Base-by-base conservation (phyloP, 306 rosid genomes). In the Cucurbita maxima region DNA sequence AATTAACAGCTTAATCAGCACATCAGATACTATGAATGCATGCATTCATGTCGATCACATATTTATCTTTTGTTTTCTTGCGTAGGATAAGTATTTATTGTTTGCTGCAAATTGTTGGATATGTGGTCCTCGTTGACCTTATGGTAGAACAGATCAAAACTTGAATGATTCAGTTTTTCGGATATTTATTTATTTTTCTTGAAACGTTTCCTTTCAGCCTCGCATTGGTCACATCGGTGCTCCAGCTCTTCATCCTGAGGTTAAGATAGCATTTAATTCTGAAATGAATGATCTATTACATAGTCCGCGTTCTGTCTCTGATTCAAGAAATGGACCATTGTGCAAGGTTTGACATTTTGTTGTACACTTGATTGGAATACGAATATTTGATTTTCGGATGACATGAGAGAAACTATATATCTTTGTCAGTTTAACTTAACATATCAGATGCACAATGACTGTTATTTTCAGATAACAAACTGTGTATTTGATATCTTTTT, bases 261-360 rank as follows among this genome's bases (percentile, higher is more conserved):
- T 77, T 75, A 66, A 79, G 38, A 62, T 87, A 80, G 83, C 69
- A 74, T 82, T 79, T 75, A 82, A 85, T 81, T 80, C 84, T 38
- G 96, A 86, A 77, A 79, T 72, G 61, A 90, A 90, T 83, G 89
- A 86, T 78, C 71, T 54, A 55, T 76, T 88, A 72, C 91, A 76
- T 70, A 86, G 88, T 76, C 96, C 89, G 9, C 73, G 61, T 75
- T 76, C 91, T 45, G 79, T 83, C 66, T 76, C 78, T n/a, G 51
- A 38, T 75, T 25, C 85, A 14, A 82, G 89, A 71, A 87, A 79
- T 61, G 87, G 96, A 60, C 81, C 76, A 74, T 80, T 81, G 51
- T 86, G 87, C 82, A 87, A 88, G 98, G 98, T 92, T 84, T 59
- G 57, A 68, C 77, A 67, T 83, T 36, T 73, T 55, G 8, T 41